These are phyloP conservation scores for Termitomyces heimii DNA, from an alignment of 768 basidiomycete genomes.

Conservation along the genomic window DNA sequence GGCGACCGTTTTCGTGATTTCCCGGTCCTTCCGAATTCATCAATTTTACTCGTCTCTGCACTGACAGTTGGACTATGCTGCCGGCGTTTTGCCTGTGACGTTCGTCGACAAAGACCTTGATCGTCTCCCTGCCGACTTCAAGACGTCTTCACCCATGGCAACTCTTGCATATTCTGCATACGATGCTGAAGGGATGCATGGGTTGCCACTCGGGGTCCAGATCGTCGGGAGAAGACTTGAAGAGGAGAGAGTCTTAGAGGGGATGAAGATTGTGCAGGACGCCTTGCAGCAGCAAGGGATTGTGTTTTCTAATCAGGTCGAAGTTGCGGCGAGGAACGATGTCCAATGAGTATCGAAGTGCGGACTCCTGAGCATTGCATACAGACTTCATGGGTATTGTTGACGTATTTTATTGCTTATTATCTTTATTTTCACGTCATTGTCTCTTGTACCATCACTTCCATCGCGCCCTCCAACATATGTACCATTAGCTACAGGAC, in stretches of 20 bases:
- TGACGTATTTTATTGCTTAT: constrained; percentile 9
- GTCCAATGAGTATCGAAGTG: neutral
- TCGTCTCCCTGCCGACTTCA: constrained; percentile 27
- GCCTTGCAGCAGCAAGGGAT: constrained; percentile 26
- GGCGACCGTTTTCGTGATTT: neutral
- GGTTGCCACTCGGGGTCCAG: constrained; percentile 64
- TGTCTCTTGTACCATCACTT: constrained; percentile 1
- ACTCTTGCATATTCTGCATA: constrained; percentile 39
- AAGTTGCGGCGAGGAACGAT: neutral
- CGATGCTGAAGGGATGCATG: constrained; percentile 57
- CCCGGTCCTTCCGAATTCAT: neutral
- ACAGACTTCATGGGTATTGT: neutral
- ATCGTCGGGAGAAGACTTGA: constrained; percentile 56
- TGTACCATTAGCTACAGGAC: constrained; percentile 1
- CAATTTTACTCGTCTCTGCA: neutral
- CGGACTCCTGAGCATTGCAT: neutral
- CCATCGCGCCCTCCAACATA: neutral
- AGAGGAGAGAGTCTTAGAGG: constrained; percentile 70
- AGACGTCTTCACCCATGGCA: constrained; percentile 13
- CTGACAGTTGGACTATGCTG: constrained; percentile 45
- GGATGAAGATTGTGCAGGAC: constrained; percentile 51
- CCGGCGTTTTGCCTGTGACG: constrained; percentile 57
- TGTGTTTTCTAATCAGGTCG: constrained; percentile 12
- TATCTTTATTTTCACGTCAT: constrained; percentile 4
- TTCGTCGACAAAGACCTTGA: constrained; percentile 37